phyloP scores from a whole-genome alignment of 129 eudicot genomes.

The Escallonia herrerae region DNA sequence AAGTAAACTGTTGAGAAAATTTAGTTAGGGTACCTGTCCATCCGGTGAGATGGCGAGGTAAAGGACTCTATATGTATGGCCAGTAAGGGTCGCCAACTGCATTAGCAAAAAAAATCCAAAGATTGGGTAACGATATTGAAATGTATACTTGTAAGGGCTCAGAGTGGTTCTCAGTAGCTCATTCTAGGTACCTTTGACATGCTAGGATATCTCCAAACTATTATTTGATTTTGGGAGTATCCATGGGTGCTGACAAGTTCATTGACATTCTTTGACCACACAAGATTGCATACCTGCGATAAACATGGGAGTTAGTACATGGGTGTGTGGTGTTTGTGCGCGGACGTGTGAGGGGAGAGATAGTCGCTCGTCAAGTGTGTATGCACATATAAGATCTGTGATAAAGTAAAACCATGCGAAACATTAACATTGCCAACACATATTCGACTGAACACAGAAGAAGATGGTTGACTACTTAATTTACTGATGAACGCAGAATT shows the following conservation, averaged over 20 bases:
- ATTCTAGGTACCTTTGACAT: constrained; percentile 80
- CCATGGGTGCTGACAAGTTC: constrained; percentile 99
- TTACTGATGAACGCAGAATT: too few species aligned
- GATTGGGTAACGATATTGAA: neutral
- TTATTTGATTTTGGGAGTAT: constrained; percentile 93
- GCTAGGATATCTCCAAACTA: constrained; percentile 96
- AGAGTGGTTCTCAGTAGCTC: neutral
- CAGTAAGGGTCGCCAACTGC: constrained; percentile 96
- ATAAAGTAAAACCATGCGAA: too few species aligned
- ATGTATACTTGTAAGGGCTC: neutral
- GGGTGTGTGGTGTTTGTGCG: too few species aligned
- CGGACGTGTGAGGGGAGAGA: too few species aligned
- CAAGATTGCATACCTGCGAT: constrained; percentile 93
- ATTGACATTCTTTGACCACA: constrained; percentile 94
- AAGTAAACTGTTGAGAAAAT: neutral
- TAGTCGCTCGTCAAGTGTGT: too few species aligned
- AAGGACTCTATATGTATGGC: constrained; percentile 87
- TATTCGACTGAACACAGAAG: too few species aligned
- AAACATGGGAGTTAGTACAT: constrained; percentile 4
- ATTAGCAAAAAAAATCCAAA: constrained; percentile 10
- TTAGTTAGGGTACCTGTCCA: constrained; percentile 59
- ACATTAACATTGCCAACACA: too few species aligned
- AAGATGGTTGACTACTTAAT: too few species aligned
- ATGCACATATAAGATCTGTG: too few species aligned
- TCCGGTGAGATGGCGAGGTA: constrained; percentile 97